Evolutionary conservation across 169 alveolate species (phyloP).

Genomic region (Plasmodium knowlesi): DNA sequence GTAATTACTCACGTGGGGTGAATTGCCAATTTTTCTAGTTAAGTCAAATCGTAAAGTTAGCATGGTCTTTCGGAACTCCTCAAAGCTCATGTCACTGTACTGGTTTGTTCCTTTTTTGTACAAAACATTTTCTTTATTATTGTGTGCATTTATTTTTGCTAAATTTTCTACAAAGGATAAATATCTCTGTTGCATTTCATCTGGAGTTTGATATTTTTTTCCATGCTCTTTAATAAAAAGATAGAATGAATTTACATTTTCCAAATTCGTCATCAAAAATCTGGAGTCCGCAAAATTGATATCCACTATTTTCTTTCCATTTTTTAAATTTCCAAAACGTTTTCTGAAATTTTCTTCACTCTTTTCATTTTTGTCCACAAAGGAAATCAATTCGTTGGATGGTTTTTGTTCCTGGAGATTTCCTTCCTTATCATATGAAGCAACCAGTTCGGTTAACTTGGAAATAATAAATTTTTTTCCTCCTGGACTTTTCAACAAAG

Average conservation of each 20-base stretch:
- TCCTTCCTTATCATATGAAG: neutral
- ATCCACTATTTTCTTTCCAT: neutral
- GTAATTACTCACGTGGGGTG: neutral
- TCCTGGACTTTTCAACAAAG: conserved; percentile 28
- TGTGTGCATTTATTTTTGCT: conserved; percentile 54
- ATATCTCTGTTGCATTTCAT: conserved; percentile 57
- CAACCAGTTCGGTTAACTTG: conserved; percentile 29
- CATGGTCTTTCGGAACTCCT: conserved; percentile 72
- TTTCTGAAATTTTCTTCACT: too few species aligned
- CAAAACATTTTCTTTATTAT: conserved; percentile 12
- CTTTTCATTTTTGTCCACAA: too few species aligned
- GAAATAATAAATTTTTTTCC: conserved; percentile 62
- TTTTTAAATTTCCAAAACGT: conserved; percentile 34
- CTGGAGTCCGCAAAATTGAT: neutral
- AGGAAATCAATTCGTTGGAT: too few species aligned
- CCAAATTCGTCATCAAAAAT: conserved; percentile 62
- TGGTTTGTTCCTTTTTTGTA: conserved; percentile 72
- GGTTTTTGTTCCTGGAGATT: too few species aligned
- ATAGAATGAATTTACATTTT: conserved; percentile 49
- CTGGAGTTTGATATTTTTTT: conserved; percentile 18
- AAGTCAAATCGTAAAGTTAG: conserved; percentile 5
- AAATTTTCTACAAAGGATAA: conserved; percentile 31
- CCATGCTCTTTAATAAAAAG: conserved; percentile 29
- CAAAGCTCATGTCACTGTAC: conserved; percentile 76
- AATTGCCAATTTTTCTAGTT: neutral